Conservation (phyloP, 306 rosid species). For the Biancaea sappan region DNA sequence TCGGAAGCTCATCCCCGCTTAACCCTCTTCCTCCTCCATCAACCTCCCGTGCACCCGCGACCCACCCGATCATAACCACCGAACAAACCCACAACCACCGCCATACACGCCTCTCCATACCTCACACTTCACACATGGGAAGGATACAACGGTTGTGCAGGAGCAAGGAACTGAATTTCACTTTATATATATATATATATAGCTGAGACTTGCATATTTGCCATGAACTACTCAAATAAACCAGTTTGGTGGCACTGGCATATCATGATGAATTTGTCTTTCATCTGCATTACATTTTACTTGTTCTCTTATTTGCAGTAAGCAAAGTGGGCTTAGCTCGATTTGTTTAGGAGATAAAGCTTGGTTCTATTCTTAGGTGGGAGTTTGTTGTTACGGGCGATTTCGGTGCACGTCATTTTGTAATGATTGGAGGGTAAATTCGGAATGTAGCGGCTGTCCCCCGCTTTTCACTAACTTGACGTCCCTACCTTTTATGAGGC, state of each 20-base stretch:
- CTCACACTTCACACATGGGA: background rate
- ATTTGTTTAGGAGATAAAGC: background rate
- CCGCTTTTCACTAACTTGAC: too few relatives aligned
- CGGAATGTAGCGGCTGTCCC: too few relatives aligned
- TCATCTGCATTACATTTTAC: too few relatives aligned
- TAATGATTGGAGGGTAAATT: background rate
- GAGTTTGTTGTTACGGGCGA: background rate
- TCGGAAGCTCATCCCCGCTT: slow-evolving; percentile 38
- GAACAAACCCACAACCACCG: background rate
- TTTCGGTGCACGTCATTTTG: too few relatives aligned
- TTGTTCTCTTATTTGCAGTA: too few relatives aligned
- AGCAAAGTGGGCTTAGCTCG: background rate
- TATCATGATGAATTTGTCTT: too few relatives aligned
- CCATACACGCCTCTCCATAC: background rate
- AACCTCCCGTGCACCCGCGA: slow-evolving; percentile 29
- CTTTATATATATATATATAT: too few relatives aligned
- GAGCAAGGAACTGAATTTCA: background rate
- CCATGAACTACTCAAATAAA: background rate
- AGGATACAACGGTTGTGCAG: background rate
- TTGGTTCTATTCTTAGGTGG: background rate
- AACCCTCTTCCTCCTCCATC: slow-evolving; percentile 39
- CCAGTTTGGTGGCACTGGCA: too few relatives aligned
- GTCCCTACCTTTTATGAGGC: too few relatives aligned
- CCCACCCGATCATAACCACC: slow-evolving; percentile 7
- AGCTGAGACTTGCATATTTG: background rate